Base-by-base conservation (phyloP, 2,329 filamentous ascomycete species). In the Didymella exigua region DNA sequence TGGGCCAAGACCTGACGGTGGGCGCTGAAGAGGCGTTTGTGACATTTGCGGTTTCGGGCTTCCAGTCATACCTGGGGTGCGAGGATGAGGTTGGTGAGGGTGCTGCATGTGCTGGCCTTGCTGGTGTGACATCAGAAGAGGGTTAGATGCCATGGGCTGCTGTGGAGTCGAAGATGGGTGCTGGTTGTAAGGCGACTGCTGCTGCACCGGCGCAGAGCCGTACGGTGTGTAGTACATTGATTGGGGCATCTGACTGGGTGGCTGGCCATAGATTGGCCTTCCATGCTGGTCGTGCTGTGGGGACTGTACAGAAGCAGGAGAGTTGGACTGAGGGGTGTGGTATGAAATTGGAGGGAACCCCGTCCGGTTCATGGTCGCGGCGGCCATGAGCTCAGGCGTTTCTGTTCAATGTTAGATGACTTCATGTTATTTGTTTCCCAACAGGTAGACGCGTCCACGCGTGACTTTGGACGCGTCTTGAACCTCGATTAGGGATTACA, bases 271-370 rank as follows among this genome's bases (percentile, higher is more conserved):
- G 72, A 98, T 85, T 68, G 86, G 88, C 65, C 93, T 84, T 53
- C 80, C 82, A 78, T 96, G 91, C 71, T 93, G 91, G 72, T 98
- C 93, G 77, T 96, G 92, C 54, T 92, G 91, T 19, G 91, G 89
- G 29, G 93, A 97, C 60, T 93, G 90, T 67, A 97, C 93, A 45
- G 93, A 96, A 33, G 91, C 91, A 43, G 93, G 93, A 50, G 93
- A 96, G 77, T 93, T 96, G 52, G 93, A 96, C 79, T 97, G 93
- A 50, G 93, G 92, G 16, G 93, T 96, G 76, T 97, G 91, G 75
- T 97, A 97, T 19, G 68, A 69, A 73, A 96, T 96, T 57, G 91
- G 91, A 66, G 93, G 93, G 74, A 96, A 96, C 18, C 66, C 68
- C 60, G 84, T 77, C 66, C 86, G 82, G 73, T 85, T 86, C 82